Evolutionary conservation across 306 rosid species (phyloP), one percentile per base, ranked within the genome.

Genomic region (Vachellia collinsii): DNA sequence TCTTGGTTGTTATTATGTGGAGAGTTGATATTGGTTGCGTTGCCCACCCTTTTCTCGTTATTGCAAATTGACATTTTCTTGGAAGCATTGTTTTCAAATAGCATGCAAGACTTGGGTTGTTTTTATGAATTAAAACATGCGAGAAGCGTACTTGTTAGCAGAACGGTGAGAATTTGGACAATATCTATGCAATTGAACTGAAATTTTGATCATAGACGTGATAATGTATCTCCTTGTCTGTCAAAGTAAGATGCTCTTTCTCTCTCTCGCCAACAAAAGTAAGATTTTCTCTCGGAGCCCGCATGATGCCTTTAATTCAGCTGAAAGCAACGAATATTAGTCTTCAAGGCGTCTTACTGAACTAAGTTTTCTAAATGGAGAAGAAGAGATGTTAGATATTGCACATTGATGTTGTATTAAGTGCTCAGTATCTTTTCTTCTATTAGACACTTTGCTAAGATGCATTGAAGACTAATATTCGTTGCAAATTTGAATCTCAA

Each of bases 401-500:
- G 64, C 6, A 17, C 74, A 39, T 38, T n/a, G 74, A 50, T 50
- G 65, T 43, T n/a, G 23, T 5, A 38, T 19, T 37, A 25, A 29
- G 61, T 46, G 46, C 3, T 64, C 36, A 5, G 36, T 12, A n/a
- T 65, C 10, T 36, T 77, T 62, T 41, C 39, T 39, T 47, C 65
- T 67, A 51, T 25, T 14, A 1, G 53, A 41, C 20, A 39, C 63
- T 48, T 47, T 77, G 38, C 34, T 29, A 29, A 29, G 34, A 29
- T 29, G 34, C 34, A 29, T 29, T 29, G 34, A 29, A 29, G 34
- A 29, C 34, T 29, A 29, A 29, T 29, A 29, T 29, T 29, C 34
- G 34, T 29, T 29, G 34, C 34, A 29, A 29, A 62, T n/a, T 71
- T 71, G 64, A 79, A 34, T 61, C 46, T 76, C 56, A 76, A 22